These are phyloP conservation scores for Schizochytrium sp. DNA, from an alignment of 108 stramenopile species.

Conservation along the genomic window DNA sequence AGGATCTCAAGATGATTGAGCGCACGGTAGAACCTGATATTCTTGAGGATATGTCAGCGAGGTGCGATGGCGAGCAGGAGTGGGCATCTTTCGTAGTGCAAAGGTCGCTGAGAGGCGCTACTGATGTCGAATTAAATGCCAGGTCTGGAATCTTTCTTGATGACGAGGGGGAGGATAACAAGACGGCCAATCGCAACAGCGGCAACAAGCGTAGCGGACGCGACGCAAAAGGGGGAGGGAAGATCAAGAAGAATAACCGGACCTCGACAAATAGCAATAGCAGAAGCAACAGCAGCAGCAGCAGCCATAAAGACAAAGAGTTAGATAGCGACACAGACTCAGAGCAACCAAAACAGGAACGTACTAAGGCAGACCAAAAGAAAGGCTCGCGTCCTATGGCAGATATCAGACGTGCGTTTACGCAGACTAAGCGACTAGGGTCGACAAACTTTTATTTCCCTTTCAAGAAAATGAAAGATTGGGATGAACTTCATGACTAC, in stretches of 20 bases:
- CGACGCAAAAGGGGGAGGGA: no score
- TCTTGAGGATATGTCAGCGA: constrained; percentile 22
- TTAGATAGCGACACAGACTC: background rate
- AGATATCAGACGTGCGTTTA: background rate
- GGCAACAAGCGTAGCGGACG: background rate
- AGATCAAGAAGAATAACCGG: no score
- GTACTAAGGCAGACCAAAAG: background rate
- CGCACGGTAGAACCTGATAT: constrained; percentile 8
- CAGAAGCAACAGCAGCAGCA: background rate
- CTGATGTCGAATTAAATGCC: background rate
- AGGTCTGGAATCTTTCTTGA: background rate
- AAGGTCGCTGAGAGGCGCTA: background rate
- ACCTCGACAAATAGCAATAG: background rate
- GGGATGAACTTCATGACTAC: constrained; percentile 28
- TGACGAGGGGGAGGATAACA: background rate
- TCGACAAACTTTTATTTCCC: constrained; percentile 54
- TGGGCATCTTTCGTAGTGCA: constrained; percentile 9
- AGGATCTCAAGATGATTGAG: background rate
- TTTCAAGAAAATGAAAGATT: constrained; percentile 59
- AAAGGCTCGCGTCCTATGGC: background rate
- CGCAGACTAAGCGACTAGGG: constrained; percentile 15
- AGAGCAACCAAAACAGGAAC: background rate
- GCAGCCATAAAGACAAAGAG: background rate
- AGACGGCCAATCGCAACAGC: background rate
- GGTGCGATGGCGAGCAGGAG: constrained; percentile 4